Evolutionary conservation across 2,329 filamentous ascomycete species (phyloP), one percentile per base, ranked within the genome.

Genomic region (Pseudogymnoascus sp.): DNA sequence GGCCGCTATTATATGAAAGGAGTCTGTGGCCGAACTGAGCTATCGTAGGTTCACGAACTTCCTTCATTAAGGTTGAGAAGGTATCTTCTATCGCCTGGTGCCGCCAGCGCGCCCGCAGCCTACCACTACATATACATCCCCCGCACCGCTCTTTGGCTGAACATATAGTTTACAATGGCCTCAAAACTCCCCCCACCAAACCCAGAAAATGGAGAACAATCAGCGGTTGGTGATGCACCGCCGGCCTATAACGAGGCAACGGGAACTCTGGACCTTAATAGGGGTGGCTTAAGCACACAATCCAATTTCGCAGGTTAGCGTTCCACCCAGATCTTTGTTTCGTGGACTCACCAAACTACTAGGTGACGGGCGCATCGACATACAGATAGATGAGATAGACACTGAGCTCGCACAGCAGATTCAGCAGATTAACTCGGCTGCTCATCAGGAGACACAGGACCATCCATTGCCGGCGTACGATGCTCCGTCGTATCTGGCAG

Each of bases 321-420:
- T 33, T 18, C 47, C 28, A 18, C 28, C 4, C 2, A 2, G 25
- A 33, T 18, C 28, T 53, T 33, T 33, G 18, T 50, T 6, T 33
- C 25, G 25, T 18, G 2, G 25, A 12, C 47, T 53, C n/a, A 53
- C 47, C n/a, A 53, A 18, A 33, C n/a, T 18, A 53, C 47, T 30
- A 53, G 47, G 33, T 53, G 47, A 53, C 28, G 47, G 47, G 2
- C 47, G 47, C n/a, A 33, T 53, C 9, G 47, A 53, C 9, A 53
- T 53, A 33, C 47, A 53, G 28, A 53, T 53, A 53, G 18, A 53
- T 53, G 47, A 53, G 47, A 53, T n/a, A 33, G 28, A 53, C n/a
- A 7, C 47, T 12, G 25, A 53, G 28, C 47, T 53, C 18, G 47
- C 47, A 7, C n/a, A 53, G 28, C 47, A 53, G 9, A 18, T 53